Base-by-base conservation (phyloP, 2,329 filamentous ascomycete genomes). In the Alternaria viburni region DNA sequence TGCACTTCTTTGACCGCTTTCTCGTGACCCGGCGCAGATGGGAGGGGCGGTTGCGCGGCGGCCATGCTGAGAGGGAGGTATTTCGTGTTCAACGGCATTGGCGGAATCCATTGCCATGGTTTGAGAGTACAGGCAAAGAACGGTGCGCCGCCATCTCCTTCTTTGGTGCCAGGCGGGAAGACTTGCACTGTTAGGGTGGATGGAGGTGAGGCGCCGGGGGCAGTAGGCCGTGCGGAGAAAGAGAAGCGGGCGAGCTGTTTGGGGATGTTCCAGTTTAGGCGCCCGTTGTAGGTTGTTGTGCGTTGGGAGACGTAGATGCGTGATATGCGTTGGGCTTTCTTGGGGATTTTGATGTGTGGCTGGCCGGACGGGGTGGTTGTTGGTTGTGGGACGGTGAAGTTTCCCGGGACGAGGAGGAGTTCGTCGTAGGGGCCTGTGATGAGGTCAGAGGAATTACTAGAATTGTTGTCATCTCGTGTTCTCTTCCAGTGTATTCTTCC, bases 221-320 rank as follows among this genome's bases (percentile, higher is more conserved):
- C 36, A 1, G 73, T 74, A 4, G 65, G 58, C 0, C 74, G 74
- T 0, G 73, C 66, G 13, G 74, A 77, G 64, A 77, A 79, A 13
- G 65, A 58, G 64, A 78, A 78, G 23, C 77, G 75, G 0, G 75
- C 75, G 17, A 78, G 72, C 61, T 77, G 74, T 58, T 79, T 78
- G 11, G 76, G 73, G 25, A 79, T 78, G 64, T 79, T 77, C 74
- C 75, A 78, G 54, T 78, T 77, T 4, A 74, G 46, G 32, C 76
- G 74, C 36, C 76, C 74, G 54, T 78, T 78, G 65, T 78, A 77
- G 13, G 62, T 61, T 11, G 76, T 79, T 10, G 71, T 74, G 58
- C 72, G 70, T 44, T 78, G 75, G 26, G 74, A 77, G 49, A 78
- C 74, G 59, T 78, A 79, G 46, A 78, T 78, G 30, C 74, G 71